Conservation (phyloP, 495 filamentous ascomycete genomes). For the Penicillium lividum region DNA sequence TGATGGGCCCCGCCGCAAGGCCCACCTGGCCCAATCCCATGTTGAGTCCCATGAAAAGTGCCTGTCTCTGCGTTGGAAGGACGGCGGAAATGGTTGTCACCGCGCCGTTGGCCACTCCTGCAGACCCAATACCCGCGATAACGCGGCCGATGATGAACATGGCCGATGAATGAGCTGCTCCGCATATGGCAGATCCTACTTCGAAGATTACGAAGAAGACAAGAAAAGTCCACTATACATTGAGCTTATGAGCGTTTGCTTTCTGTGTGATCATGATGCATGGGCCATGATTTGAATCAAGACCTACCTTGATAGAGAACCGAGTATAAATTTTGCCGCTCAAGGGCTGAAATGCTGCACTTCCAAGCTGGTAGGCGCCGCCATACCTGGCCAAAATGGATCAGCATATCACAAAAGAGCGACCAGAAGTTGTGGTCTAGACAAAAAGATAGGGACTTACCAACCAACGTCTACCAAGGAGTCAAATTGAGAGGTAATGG, state of each 20-base stretch:
- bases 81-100: slow-evolving; percentile 20
- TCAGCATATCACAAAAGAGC: slow-evolving; percentile 44
- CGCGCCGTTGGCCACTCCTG: slow-evolving; percentile 47
- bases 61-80: slow-evolving; percentile 21
- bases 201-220: slow-evolving; percentile 60
- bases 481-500: slow-evolving; percentile 33
- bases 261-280: background rate
- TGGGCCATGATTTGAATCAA: background rate
- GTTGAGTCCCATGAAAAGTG: slow-evolving; percentile 25
- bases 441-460: slow-evolving; percentile 10
- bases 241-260: too few relatives aligned
- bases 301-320: slow-evolving; percentile 28
- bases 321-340: slow-evolving; percentile 33
- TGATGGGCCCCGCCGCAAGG: slow-evolving; percentile 29
- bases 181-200: slow-evolving; percentile 61
- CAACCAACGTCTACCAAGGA: slow-evolving; percentile 34
- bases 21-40: slow-evolving; percentile 30
- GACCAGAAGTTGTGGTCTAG: background rate
- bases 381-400: slow-evolving; percentile 35
- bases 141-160: slow-evolving; percentile 78
- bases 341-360: slow-evolving; percentile 30
- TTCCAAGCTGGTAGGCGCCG: slow-evolving; percentile 30
- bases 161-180: slow-evolving; percentile 64
- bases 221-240: slow-evolving; percentile 24
- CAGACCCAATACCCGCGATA: slow-evolving; percentile 72